Evolutionary conservation across 2,329 filamentous ascomycete species (phyloP), one percentile per base, ranked within the genome.

Genomic region (Ceratocystis diversiconidia): DNA sequence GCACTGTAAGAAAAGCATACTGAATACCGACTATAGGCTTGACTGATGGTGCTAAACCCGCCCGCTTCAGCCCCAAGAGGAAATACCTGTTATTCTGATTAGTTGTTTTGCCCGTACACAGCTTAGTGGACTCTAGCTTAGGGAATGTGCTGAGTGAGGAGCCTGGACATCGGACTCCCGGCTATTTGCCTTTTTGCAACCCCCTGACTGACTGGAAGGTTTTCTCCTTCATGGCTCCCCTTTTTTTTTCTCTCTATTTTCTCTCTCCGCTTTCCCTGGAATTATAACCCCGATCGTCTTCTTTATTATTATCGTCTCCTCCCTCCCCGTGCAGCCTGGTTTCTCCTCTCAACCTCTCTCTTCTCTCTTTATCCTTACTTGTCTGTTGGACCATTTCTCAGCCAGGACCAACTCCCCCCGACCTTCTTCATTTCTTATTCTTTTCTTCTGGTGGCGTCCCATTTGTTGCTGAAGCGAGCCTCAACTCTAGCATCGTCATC

Each of bases 241-340:
- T 66, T 48, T 57, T 57, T 62, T 60, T 59, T 30, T 43, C 28
- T 32, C 41, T 57, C n/a, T 62, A 55, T 57, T 57, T 41, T 36
- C 41, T 41, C 44, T 61, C 41, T 30, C 32, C 52, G n/a, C 32
- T 57, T 32, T 44, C 59, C 52, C 30, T 65, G 61, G 12, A 19
- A 30, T 50, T 50, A 17, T 32, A 36, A 36, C 30, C 7, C 25
- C 61, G 25, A 32, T 62, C 61, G 19, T 48, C 43, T 22, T 57
- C 30, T 30, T 62, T 55, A 62, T 57, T 62, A 65, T 25, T 36
- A 62, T 62, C 28, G 28, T n/a, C 52, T 17, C 61, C 32, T 55
- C 48, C 36, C 25, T 25, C 41, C 7, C n/a, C 15, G 61, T 48
- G 15, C 25, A 46, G 61, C 25, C 61, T 41, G n/a, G 61, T 19